Percentiles rank a stretch among this genome's conserved stretches.
phyloP scores from a whole-genome alignment of 441 rosid species.

The Cnidoscolus chayamansa region DNA sequence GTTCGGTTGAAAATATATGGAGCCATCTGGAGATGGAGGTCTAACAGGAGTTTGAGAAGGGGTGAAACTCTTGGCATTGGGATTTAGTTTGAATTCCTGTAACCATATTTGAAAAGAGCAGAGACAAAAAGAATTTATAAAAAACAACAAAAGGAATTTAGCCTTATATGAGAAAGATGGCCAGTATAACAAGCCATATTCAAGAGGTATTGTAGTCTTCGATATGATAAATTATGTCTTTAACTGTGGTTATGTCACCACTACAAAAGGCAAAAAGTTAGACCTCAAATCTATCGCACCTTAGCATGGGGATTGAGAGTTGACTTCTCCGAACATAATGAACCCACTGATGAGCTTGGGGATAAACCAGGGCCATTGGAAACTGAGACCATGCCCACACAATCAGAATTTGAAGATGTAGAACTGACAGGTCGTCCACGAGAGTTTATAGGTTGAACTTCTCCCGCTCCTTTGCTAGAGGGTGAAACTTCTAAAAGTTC shows the following conservation, averaged over 20 bases:
- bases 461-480: constrained; percentile 40
- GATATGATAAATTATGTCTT: neutral
- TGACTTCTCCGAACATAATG: constrained; percentile 76
- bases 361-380: constrained; percentile 59
- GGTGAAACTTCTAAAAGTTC: constrained; percentile 40
- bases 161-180: constrained; percentile 3
- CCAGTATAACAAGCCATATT: neutral
- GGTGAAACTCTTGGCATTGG: constrained; percentile 83
- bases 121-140: neutral
- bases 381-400: constrained; percentile 40
- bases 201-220: neutral
- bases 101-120: constrained; percentile 19
- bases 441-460: constrained; percentile 38
- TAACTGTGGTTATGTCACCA: neutral
- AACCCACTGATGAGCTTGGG: constrained; percentile 86
- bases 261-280: constrained; percentile 13
- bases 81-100: constrained; percentile 95
- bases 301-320: constrained; percentile 78
- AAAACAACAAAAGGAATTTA: neutral
- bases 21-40: constrained; percentile 71
- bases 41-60: constrained; percentile 60
- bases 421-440: constrained; percentile 60
- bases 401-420: constrained; percentile 61
- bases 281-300: constrained; percentile 39
- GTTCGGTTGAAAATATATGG: constrained; percentile 60